Evolutionary conservation across 2,329 filamentous ascomycete genomes (phyloP).

Genomic region (Fusarium dimerum): DNA sequence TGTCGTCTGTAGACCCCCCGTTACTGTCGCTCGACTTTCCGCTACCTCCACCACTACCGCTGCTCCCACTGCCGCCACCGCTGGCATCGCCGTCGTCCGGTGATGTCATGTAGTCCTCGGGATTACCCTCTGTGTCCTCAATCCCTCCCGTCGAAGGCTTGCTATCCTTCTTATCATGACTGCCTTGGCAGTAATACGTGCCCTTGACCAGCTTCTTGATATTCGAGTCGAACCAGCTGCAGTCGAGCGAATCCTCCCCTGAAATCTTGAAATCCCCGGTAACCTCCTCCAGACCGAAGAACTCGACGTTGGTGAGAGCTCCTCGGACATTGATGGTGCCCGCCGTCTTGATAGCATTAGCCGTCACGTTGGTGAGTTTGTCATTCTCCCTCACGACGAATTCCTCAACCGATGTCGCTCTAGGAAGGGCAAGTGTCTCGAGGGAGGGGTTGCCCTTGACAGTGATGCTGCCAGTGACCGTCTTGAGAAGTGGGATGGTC

Average conservation of each 20-base stretch:
- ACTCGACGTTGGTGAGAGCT: conserved; percentile 28
- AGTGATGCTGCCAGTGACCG: conserved; percentile 26
- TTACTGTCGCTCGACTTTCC: conserved; percentile 5
- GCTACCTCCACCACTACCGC: neutral
- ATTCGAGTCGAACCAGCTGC: conserved; percentile 33
- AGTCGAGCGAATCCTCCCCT: conserved; percentile 30
- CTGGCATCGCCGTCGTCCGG: conserved; percentile 4
- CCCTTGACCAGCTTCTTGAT: conserved; percentile 28
- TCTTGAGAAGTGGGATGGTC: conserved; percentile 25
- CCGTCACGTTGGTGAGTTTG: conserved; percentile 27
- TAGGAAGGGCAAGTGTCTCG: conserved; percentile 26
- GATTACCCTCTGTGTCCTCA: conserved; percentile 27
- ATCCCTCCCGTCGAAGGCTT: conserved; percentile 30
- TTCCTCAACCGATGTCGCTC: conserved; percentile 22
- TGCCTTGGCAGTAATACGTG: conserved; percentile 26
- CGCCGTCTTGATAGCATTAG: conserved; percentile 29
- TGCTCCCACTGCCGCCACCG: neutral
- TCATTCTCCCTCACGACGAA: conserved; percentile 25
- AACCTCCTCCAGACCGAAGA: conserved; percentile 28
- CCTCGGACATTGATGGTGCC: conserved; percentile 28
- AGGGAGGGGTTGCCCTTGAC: conserved; percentile 27
- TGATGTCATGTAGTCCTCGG: conserved; percentile 26
- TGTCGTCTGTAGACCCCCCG: neutral
- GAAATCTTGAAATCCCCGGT: conserved; percentile 29
- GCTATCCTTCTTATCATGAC: conserved; percentile 27